These are phyloP conservation scores for Cyclotella distinguenda DNA, from an alignment of 108 stramenopile genomes.

Conservation along the genomic window DNA sequence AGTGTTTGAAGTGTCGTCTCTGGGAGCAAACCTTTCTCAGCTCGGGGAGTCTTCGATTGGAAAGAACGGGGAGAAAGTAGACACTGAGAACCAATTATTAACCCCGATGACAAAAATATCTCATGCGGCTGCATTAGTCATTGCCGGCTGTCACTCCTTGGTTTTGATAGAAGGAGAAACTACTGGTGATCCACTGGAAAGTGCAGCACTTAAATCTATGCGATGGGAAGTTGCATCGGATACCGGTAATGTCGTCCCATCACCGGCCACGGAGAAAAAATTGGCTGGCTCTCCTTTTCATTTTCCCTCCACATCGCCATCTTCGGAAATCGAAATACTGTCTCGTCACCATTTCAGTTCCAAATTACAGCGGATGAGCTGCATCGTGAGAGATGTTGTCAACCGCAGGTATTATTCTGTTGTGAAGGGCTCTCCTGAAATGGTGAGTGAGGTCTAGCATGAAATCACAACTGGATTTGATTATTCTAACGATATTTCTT, in stretches of 20 bases:
- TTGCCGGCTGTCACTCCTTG: constrained; percentile 91
- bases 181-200: constrained; percentile 90
- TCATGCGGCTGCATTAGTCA: constrained; percentile 70
- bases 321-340: constrained; percentile 70
- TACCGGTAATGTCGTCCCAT: constrained; percentile 60
- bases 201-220: constrained; percentile 81
- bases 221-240: constrained; percentile 67
- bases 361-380: constrained; percentile 97
- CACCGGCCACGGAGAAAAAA: constrained; percentile 58
- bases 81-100: constrained; percentile 46
- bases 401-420: constrained; percentile 69
- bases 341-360: constrained; percentile 96
- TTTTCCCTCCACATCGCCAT: constrained; percentile 29
- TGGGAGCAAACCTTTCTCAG: constrained; percentile 10
- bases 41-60: constrained; percentile 7
- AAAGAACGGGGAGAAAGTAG: constrained; percentile 45
- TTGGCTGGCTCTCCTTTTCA: constrained; percentile 52
- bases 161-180: constrained; percentile 86
- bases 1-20: constrained; percentile 47
- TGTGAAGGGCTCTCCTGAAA: constrained; percentile 97
- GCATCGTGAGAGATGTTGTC: constrained; percentile 67
- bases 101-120: constrained; percentile 77
- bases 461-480: neutral
- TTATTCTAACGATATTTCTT: neutral
- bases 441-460: constrained; percentile 11